Evolutionary conservation across 2,329 filamentous ascomycete species (phyloP).

Genomic region (Venturia oleaginea): DNA sequence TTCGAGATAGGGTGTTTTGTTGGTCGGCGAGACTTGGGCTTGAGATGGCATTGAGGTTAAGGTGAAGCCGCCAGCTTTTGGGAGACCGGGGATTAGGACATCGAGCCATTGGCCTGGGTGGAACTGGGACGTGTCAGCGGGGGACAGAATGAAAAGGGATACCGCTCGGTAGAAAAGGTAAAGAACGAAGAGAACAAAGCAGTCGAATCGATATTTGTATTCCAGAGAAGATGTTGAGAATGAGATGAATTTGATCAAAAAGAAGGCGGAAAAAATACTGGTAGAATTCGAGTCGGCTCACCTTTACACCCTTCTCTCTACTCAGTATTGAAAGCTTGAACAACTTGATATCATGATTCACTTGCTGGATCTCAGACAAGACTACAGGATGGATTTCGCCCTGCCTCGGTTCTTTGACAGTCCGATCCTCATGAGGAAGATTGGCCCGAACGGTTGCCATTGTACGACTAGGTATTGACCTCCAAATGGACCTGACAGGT

Average conservation of each 20-base stretch:
- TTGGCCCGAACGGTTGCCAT: neutral
- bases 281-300: slow-evolving; percentile 22
- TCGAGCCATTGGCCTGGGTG: slow-evolving; percentile 84
- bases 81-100: slow-evolving; percentile 60
- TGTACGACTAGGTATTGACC: neutral
- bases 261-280: neutral
- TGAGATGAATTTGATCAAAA: neutral
- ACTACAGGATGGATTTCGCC: slow-evolving; percentile 54
- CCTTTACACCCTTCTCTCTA: slow-evolving; percentile 38
- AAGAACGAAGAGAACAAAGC: no score
- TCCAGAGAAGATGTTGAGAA: neutral
- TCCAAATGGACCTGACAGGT: neutral
- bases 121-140: slow-evolving; percentile 46
- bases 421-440: slow-evolving; percentile 56
- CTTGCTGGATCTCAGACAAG: slow-evolving; percentile 50
- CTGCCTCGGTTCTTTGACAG: slow-evolving; percentile 63
- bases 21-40: slow-evolving; percentile 20
- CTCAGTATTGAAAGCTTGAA: slow-evolving; percentile 53
- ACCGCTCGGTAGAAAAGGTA: no score
- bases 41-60: slow-evolving; percentile 67
- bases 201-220: neutral
- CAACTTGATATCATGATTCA: slow-evolving; percentile 61
- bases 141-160: no score
- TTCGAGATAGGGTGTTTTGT: slow-evolving; percentile 51
- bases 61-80: slow-evolving; percentile 76